Evolutionary conservation across 225 moss, liverwort and hornwort species (phyloP), one percentile per base, ranked within the genome.

Genomic region (Polytrichum commune): DNA sequence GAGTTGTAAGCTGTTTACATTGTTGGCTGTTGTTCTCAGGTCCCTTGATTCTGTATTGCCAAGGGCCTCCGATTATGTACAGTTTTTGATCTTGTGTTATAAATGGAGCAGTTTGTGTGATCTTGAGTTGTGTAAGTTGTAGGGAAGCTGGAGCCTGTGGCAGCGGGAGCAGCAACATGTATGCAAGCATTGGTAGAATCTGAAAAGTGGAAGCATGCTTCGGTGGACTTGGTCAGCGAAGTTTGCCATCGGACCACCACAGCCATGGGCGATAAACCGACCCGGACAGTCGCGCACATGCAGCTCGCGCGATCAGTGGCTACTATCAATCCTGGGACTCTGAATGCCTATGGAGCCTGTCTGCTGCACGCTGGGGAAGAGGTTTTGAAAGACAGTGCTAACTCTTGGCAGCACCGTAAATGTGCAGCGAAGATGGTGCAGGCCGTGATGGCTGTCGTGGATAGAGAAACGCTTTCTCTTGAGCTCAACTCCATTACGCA

Each of bases 141-240:
- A 73, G 91, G 85, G 25, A 90, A 90, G 74, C 54, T 79, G 67
- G 93, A 96, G 77, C 86, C 90, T 27, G 86, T 88, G 33, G 86
- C 90, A 63, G 86, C 90, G 0, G 96, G 96, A 60, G 85, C 93
- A 69, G 96, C 96, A 22, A 81, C 90, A 4, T 96, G 96, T 71
- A 70, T 96, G 69, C 91, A 89, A 72, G 92, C 93, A 20, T 72
- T 96, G 71, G 90, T 92, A 16, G 96, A 93, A 64, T 81, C 84
- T 69, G 93, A 93, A 66, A 91, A 92, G 55, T 96, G 96, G 96
- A 87, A 83, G 78, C 66, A 73, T 66, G 92, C 96, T 18, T 79
- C 88, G 8, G 78, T 77, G 30, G 89, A 79, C 38, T 67, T 92
- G 70, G 84, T 92, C 1, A 86, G 88, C 25, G 96, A 90, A 72